phyloP scores from a whole-genome alignment of 2,329 filamentous ascomycete species.

The Claviceps purpurea region DNA sequence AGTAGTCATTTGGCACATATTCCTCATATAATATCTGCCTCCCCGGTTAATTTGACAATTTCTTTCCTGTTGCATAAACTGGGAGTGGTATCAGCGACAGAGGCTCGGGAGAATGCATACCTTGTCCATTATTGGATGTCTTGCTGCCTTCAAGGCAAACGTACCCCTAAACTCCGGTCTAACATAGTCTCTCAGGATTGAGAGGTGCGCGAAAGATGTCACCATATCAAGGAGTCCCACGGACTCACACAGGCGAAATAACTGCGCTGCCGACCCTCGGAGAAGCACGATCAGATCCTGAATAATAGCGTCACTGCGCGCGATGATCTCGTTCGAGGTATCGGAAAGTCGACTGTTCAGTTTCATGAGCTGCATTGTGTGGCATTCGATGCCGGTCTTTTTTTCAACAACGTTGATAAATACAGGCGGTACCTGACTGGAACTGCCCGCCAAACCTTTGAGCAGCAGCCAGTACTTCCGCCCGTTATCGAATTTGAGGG shows the following conservation, averaged over 20 bases:
- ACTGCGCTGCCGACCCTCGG: conserved; percentile 52
- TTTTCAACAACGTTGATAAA: conserved; percentile 68
- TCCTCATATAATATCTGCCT: conserved; percentile 44
- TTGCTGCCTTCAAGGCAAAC: conserved; percentile 58
- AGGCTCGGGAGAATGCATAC: conserved; percentile 14
- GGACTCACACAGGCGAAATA: conserved; percentile 79
- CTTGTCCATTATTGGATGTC: conserved; percentile 70
- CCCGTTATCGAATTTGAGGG: conserved; percentile 61
- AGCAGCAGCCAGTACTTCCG: conserved; percentile 73
- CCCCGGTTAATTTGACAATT: neutral
- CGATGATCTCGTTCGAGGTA: conserved; percentile 70
- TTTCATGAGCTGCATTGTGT: conserved; percentile 74
- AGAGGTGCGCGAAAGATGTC: conserved; percentile 59
- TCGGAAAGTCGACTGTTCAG: conserved; percentile 65
- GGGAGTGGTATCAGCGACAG: neutral
- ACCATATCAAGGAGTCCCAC: conserved; percentile 83
- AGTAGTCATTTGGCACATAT: conserved; percentile 84
- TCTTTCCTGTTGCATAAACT: neutral
- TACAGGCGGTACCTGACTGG: conserved; percentile 42
- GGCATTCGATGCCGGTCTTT: conserved; percentile 70
- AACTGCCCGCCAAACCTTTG: conserved; percentile 47
- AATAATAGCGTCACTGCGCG: conserved; percentile 67
- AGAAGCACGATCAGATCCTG: conserved; percentile 59
- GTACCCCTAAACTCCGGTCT: conserved; percentile 56
- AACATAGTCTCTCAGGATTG: conserved; percentile 45